Conservation (phyloP, 345 rosid species). For the Psidium friedrichsthalianum region DNA sequence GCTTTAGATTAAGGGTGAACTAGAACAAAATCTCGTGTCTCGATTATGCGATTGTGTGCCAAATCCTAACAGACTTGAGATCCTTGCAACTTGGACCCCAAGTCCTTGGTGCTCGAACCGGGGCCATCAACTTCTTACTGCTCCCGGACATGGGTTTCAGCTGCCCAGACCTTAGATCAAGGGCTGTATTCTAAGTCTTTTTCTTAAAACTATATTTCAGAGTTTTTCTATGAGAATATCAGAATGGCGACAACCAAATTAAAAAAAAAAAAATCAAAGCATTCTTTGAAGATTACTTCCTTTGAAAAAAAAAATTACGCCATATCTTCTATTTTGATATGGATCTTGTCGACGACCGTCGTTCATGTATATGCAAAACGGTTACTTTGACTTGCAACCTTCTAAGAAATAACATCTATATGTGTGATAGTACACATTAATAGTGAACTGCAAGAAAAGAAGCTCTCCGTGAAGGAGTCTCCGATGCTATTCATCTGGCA, state of each 20-base stretch:
- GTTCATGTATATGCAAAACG: neutral
- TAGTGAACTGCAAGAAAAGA: neutral
- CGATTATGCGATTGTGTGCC: no score
- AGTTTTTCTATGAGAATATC: neutral
- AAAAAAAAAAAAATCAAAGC: neutral
- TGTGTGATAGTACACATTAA: neutral
- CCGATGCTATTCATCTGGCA: neutral
- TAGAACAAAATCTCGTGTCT: no score
- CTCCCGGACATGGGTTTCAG: rapidly evolving
- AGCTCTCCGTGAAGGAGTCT: neutral
- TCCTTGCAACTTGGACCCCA: neutral
- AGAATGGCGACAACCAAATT: neutral
- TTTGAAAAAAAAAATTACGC: neutral
- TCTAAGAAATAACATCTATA: neutral
- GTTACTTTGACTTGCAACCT: neutral
- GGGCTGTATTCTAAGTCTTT: neutral
- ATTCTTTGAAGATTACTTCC: neutral
- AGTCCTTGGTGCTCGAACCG: neutral
- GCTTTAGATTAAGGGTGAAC: no score
- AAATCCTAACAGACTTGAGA: neutral
- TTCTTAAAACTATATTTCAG: neutral
- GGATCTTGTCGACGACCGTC: rapidly evolving
- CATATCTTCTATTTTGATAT: neutral
- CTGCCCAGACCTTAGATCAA: rapidly evolving
- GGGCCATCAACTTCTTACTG: neutral